Base-by-base conservation (phyloP, 176 grass and related monocot species). In the Cenchrus americanus region DNA sequence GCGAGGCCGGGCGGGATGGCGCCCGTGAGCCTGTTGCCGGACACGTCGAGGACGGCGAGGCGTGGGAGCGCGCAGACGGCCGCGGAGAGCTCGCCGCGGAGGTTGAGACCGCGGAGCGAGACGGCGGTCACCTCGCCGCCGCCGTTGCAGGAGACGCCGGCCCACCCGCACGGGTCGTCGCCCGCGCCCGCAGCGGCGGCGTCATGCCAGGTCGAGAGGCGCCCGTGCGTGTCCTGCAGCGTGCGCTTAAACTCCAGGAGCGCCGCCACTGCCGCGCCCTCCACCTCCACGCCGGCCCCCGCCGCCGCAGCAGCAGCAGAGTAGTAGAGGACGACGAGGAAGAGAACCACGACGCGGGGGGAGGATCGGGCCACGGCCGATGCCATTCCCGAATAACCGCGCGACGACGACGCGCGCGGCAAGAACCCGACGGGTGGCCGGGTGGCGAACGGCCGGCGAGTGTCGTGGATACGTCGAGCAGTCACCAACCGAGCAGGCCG, bases 1-100 rank as follows among this genome's bases (percentile, higher is more conserved):
- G 57, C 40, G 42, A 98, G 88, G 6, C 80, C 85, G 5, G 69
- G 13, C 0, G 92, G 91, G 51, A 98, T 14, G 8, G 72, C 30
- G 2, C 95, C 89, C 62, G 86, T 77, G 19, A 98, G 80, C 37
- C 67, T 60, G 76, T 98, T 98, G 43, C 67, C 85, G 59, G 95
- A 98, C 10, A 95, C 61, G 86, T 98, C 88, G 58, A 98, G 90
- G 53, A 76, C 60, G 79, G 88, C 46, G 50, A 98, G 70, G 62
- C 50, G 73, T 13, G 82, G 92, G 30, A 98, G 88, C 22, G 65
- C 23, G 88, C 95, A 98, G 61, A 94, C 47, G n/a, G 80, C 43
- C 2, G 88, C 73, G 21, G 95, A 88, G 46, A 98, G 85, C 71
- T 24, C 54, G 57, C 92, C 95, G 4, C 76, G 40, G 71, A 98